A percentile compares a stretch with the other conserved stretches of the same genome.
These are phyloP conservation scores for Leccinum proliferum DNA, from an alignment of 1,284 basidiomycete genomes.

Conservation along the genomic window DNA sequence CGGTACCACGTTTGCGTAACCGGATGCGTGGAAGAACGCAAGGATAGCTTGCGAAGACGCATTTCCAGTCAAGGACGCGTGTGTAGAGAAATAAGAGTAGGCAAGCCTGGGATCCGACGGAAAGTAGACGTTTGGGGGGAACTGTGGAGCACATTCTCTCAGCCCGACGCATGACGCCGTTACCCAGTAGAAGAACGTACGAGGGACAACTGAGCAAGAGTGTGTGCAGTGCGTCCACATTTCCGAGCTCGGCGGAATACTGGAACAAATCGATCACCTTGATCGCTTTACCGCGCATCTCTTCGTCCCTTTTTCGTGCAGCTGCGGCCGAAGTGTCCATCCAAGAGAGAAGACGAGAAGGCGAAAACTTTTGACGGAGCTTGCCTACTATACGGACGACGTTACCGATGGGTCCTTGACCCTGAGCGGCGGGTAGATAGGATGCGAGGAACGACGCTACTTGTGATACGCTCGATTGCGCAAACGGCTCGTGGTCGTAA, in stretches of 20 bases:
- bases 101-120: conserved; percentile 54
- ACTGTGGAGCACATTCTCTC: conserved; percentile 35
- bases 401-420: conserved; percentile 66
- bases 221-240: conserved; percentile 68
- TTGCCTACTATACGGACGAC: conserved; percentile 58
- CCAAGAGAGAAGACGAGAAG: conserved; percentile 39
- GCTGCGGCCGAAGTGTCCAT: conserved; percentile 38
- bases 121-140: conserved; percentile 66
- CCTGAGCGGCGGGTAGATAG: conserved; percentile 61
- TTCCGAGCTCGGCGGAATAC: conserved; percentile 75
- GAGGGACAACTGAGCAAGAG: conserved; percentile 67
- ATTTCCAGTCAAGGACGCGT: conserved; percentile 68
- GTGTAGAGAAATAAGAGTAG: conserved; percentile 52
- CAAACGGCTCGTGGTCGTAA: conserved; percentile 47
- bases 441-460: conserved; percentile 54
- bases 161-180: not conserved
- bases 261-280: conserved; percentile 74
- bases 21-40: conserved; percentile 85
- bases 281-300: conserved; percentile 58
- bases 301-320: conserved; percentile 53
- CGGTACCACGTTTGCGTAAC: conserved; percentile 68
- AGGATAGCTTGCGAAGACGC: conserved; percentile 80
- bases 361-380: conserved; percentile 48
- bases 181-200: conserved; percentile 13
- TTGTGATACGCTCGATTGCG: conserved; percentile 31